These are phyloP conservation scores for Penicillium expansum DNA, from an alignment of 2,329 filamentous ascomycete genomes.

Conservation along the genomic window DNA sequence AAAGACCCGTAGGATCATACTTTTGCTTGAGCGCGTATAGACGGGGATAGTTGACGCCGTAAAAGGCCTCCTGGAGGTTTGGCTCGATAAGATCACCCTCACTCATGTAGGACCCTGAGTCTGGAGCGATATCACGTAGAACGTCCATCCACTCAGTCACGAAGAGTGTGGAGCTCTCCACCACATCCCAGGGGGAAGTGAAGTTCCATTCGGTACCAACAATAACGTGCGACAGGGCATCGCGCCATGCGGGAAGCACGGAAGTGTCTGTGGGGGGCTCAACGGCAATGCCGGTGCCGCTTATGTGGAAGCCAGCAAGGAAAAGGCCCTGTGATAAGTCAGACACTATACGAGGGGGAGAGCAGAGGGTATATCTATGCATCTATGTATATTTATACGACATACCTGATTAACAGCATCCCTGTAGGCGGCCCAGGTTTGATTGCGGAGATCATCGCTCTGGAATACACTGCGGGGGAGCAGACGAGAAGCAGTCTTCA, in stretches of 20 bases:
- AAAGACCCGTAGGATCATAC: conserved; percentile 33
- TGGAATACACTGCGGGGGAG: conserved; percentile 22
- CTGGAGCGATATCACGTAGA: conserved; percentile 18
- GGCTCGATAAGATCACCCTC: conserved; percentile 42
- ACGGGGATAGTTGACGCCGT: conserved; percentile 33
- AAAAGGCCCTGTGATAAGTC: conserved; percentile 18
- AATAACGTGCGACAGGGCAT: conserved; percentile 42
- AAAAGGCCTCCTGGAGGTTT: conserved; percentile 42
- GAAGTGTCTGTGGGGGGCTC: conserved; percentile 15
- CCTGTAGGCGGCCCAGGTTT: conserved; percentile 17
- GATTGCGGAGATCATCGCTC: conserved; percentile 12
- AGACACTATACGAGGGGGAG: not conserved
- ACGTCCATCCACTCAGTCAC: conserved; percentile 24
- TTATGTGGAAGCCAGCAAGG: conserved; percentile 24
- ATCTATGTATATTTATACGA: not conserved
- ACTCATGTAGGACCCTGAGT: conserved; percentile 37
- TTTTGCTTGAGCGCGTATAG: conserved; percentile 31
- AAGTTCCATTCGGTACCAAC: conserved; percentile 28
- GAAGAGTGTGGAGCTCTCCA: conserved; percentile 11
- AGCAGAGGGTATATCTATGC: not conserved
- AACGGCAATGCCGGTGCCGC: conserved; percentile 20
- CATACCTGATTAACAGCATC: conserved; percentile 17
- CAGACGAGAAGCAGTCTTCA: conserved; percentile 24
- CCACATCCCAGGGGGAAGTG: conserved; percentile 13
- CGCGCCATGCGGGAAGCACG: conserved; percentile 42